A percentile compares a stretch with the other conserved stretches of the same genome.
These are phyloP conservation scores for Yamadazyma buinensis DNA, from an alignment of 1,139 yeast species.

Conservation along the genomic window DNA sequence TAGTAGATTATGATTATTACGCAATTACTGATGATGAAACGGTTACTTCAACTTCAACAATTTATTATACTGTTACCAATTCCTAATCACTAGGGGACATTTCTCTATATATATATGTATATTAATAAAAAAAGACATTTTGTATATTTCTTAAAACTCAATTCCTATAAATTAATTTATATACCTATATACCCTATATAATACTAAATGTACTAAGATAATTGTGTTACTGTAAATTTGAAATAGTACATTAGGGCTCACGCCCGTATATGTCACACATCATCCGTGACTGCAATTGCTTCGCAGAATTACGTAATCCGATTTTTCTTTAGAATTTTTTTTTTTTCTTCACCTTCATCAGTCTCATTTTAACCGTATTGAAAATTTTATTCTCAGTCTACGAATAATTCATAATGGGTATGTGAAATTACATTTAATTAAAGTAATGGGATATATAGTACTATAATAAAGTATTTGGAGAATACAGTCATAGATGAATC, in stretches of 20 bases:
- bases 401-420: conserved; percentile 33
- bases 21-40: conserved; percentile 26
- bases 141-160: too few relatives aligned
- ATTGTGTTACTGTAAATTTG: too few relatives aligned
- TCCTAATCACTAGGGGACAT: conserved; percentile 7
- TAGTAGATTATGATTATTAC: conserved; percentile 43
- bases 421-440: too few relatives aligned
- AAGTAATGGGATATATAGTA: too few relatives aligned
- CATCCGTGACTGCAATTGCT: conserved; percentile 9
- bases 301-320: not conserved
- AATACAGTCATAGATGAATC: too few relatives aligned
- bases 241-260: conserved; percentile 12
- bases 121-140: too few relatives aligned
- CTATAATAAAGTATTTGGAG: too few relatives aligned
- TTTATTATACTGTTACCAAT: conserved; percentile 35
- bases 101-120: conserved; percentile 5
- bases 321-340: conserved; percentile 4
- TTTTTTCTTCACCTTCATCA: too few relatives aligned
- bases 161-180: too few relatives aligned
- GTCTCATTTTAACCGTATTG: conserved; percentile 1
- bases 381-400: conserved; percentile 12
- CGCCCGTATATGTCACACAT: too few relatives aligned
- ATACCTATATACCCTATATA: too few relatives aligned
- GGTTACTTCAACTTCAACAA: conserved; percentile 37
- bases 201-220: too few relatives aligned